Percentiles rank a stretch among this genome's conserved stretches.
Conservation (phyloP, 192 early-diverging fungal species). For the Linnemannia elongata region DNA sequence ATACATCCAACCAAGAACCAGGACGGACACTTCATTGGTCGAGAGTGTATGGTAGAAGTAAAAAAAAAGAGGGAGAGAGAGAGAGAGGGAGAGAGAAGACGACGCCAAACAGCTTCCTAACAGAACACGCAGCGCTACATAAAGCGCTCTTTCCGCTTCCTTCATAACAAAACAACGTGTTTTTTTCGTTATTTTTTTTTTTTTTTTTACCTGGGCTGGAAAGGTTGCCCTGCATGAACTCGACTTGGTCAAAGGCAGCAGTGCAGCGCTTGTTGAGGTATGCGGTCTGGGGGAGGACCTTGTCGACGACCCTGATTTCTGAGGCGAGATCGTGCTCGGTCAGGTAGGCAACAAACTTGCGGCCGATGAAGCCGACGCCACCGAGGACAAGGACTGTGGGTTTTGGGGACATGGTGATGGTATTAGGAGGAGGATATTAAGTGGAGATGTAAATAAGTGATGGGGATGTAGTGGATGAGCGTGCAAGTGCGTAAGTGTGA, state of each 20-base stretch:
- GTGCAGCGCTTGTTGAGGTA: slow-evolving; percentile 75
- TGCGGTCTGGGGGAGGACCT: slow-evolving; percentile 84
- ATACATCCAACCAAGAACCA: not conserved
- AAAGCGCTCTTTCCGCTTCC: not conserved
- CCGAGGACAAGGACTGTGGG: slow-evolving; percentile 83
- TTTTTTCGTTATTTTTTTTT: not conserved
- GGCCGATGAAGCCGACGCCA: slow-evolving; percentile 89
- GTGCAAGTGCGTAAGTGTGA: too few species aligned
- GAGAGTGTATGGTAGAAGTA: not conserved
- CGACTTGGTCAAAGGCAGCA: slow-evolving; percentile 78
- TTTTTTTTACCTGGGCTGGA: slow-evolving; percentile 70
- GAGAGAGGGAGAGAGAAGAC: too few species aligned
- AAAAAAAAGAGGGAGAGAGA: not conserved
- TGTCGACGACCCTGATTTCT: slow-evolving; percentile 83
- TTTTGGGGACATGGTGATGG: slow-evolving; percentile 54
- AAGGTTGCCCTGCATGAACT: slow-evolving; percentile 86
- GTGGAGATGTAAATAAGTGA: not conserved
- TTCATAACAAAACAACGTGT: not conserved
- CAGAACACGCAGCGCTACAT: not conserved
- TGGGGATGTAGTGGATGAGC: not conserved
- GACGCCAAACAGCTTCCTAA: not conserved
- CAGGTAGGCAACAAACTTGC: slow-evolving; percentile 81
- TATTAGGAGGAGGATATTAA: slow-evolving; percentile 3
- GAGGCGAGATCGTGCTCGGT: slow-evolving; percentile 74
- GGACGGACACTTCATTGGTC: not conserved